Base-by-base conservation (phyloP, 371 early-diverging fungal genomes). In the Basidiobolus heterosporus region DNA sequence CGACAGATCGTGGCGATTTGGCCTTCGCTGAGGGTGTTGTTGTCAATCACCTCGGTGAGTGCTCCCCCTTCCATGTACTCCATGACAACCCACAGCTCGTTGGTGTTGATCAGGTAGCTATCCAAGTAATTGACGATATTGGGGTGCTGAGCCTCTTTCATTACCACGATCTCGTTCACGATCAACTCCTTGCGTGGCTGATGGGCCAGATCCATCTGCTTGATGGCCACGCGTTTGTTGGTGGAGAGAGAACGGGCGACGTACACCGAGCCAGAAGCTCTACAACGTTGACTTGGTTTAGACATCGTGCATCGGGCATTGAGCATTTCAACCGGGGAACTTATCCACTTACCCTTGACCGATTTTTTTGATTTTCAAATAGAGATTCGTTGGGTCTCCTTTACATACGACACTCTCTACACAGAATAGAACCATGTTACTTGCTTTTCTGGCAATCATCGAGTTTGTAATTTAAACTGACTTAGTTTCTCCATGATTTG, bases 1-100 rank as follows among this genome's bases (percentile, higher is more conserved):
- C 70, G 65, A 43, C 88, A 82, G 18, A 97, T 82, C 36, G 85
- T 79, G 3, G 95, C 82, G 45, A 95, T 95, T 60, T 95, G 91
- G 24, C 69, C 64, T 66, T 97, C 96, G 19, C 74, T 72, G 72
- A 97, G 69, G 44, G 78, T 78, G 59, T 86, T 89, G 65, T 83
- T 80, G 52, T 93, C 94, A 60, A 97, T 91, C 18, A 94, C 82
- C 57, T 97, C 96, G 5, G 94, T 97, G 61, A 97, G 63, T 8
- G 94, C 79, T 24, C 98, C 98, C 22, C 93, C 96, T 60, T 94
- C 93, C 96, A 97, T 97, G 66, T 82, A 91, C 66, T 97, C 98
- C 91, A 97, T 91, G 19, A 97, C 82, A 6, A 97, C 92, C 98
- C 98, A 97, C 45, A 97, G 65, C 30, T 93, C 94, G 38, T 69